Percentiles rank a stretch among this genome's conserved stretches.
Conservation (phyloP, 2,329 filamentous ascomycete genomes). For the Fusarium camptoceras region DNA sequence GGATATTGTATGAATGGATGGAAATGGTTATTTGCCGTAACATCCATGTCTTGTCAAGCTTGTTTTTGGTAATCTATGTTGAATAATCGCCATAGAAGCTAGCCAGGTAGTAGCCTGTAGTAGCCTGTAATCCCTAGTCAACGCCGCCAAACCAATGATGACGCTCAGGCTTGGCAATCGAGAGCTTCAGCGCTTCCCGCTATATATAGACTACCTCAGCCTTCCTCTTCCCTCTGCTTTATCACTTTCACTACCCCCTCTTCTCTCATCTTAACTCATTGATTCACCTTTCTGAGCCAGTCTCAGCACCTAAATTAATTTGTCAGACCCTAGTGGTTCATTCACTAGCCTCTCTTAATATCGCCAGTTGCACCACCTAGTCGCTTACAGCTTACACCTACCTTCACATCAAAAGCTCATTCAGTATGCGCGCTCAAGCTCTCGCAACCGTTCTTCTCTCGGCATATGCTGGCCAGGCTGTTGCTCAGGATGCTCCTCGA, state of each 20-base stretch:
- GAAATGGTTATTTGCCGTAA: not conserved
- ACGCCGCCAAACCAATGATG: conserved; percentile 22
- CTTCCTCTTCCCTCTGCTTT: conserved; percentile 14
- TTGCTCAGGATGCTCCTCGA: conserved; percentile 60
- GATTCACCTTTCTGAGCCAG: conserved; percentile 32
- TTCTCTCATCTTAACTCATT: conserved; percentile 9
- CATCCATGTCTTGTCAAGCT: conserved; percentile 1
- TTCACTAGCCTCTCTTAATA: conserved; percentile 25
- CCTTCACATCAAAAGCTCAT: conserved; percentile 1
- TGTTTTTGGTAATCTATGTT: conserved; percentile 13
- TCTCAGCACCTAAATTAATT: conserved; percentile 17
- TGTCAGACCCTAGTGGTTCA: conserved; percentile 26
- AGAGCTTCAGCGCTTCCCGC: conserved; percentile 29
- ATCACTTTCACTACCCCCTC: conserved; percentile 2
- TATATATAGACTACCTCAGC: conserved; percentile 32
- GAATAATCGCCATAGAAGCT: conserved; percentile 3
- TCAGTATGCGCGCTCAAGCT: conserved; percentile 41
- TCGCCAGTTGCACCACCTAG: not conserved
- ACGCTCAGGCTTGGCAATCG: conserved; percentile 16
- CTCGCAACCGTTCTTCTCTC: conserved; percentile 46
- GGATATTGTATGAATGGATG: not conserved
- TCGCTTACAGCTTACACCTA: conserved; percentile 19
- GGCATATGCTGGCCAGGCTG: conserved; percentile 46
- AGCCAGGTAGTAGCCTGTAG: not conserved
- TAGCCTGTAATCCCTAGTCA: conserved; percentile 8